Evolutionary conservation across 2,329 filamentous ascomycete genomes (phyloP), one percentile per base, ranked within the genome.

Genomic region (Fusarium pseudonygamai): DNA sequence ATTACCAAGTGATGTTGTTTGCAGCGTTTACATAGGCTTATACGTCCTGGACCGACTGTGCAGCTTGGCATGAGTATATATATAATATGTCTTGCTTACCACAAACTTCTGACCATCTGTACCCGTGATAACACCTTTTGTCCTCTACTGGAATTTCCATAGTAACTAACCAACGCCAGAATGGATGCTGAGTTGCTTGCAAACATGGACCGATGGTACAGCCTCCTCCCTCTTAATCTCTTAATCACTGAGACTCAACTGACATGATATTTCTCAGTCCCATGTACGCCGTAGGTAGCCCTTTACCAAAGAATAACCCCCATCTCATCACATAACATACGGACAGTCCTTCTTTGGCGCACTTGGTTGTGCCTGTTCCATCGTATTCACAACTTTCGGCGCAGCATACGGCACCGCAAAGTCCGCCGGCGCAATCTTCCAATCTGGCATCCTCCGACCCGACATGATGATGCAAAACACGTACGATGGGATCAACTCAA

Each of bases 321-420:
- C 13, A 32, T 50, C 64, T 60, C 40, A 58, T 26, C 32, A 8
- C 28, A 18, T 18, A 47, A 30, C 10, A 8, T 4, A 7, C 43
- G 16, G 4, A 12, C 32, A 84, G 82, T 82, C 82, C 76, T 83
- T 84, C 76, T 84, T 85, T 71, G 82, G 83, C 42, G 82, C 82
- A 49, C 78, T 85, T 69, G 83, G 83, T 59, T 84, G 82, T 73
- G 76, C 79, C 36, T 80, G 80, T 45, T 82, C 86, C 78, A 87
- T 88, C 67, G 82, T 87, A 78, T 85, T 88, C 81, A 86, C 85
- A 75, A 87, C 85, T 78, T 79, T 88, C 53, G 86, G 84, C 57
- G 84, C 84, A 58, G 80, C 83, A 56, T 85, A 85, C 72, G 84
- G 84, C 57, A 85, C 83, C 40, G 83, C 83, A 61, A 84, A 84